These are phyloP conservation scores for Fragilaria crotonensis DNA, from an alignment of 108 stramenopile species.

Conservation along the genomic window DNA sequence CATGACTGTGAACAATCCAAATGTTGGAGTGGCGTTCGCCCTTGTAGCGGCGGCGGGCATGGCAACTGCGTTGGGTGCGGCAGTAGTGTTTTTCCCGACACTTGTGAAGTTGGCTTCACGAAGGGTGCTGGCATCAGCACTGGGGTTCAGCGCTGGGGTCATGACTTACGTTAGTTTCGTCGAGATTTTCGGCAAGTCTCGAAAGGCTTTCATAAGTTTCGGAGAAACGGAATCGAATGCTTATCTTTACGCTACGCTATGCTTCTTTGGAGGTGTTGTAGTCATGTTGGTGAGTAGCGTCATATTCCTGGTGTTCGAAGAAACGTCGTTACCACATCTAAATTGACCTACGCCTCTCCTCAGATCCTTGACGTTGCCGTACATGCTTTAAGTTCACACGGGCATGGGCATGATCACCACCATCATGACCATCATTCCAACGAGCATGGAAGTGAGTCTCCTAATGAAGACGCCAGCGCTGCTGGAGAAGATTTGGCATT, in stretches of 20 bases:
- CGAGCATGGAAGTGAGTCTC: slow-evolving; percentile 1
- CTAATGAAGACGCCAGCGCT: neutral
- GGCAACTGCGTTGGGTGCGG: slow-evolving; percentile 53
- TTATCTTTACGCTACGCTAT: slow-evolving; percentile 42
- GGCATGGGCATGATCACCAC: slow-evolving; percentile 21
- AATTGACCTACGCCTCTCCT: neutral
- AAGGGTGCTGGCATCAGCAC: slow-evolving; percentile 50
- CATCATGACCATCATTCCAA: slow-evolving; percentile 6
- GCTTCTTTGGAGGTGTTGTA: slow-evolving; percentile 54
- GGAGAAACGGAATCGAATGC: slow-evolving; percentile 30
- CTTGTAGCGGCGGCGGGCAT: slow-evolving; percentile 37
- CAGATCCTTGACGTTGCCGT: slow-evolving; percentile 9
- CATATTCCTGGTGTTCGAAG: neutral
- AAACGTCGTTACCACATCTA: neutral
- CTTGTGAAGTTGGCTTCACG: slow-evolving; percentile 52
- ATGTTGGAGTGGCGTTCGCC: slow-evolving; percentile 46
- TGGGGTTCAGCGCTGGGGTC: slow-evolving; percentile 83
- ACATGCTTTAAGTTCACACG: slow-evolving; percentile 1
- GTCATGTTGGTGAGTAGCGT: slow-evolving; percentile 40
- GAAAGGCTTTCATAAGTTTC: slow-evolving; percentile 24
- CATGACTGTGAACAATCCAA: slow-evolving; percentile 5
- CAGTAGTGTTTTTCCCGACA: slow-evolving; percentile 66
- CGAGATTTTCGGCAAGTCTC: slow-evolving; percentile 73
- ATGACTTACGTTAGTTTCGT: slow-evolving; percentile 88
- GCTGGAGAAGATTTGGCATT: slow-evolving; percentile 3